Percentiles rank a stretch among this genome's conserved stretches.
Evolutionary conservation across 2,329 filamentous ascomycete species (phyloP).

Genomic region (Botrytis paeoniae): DNA sequence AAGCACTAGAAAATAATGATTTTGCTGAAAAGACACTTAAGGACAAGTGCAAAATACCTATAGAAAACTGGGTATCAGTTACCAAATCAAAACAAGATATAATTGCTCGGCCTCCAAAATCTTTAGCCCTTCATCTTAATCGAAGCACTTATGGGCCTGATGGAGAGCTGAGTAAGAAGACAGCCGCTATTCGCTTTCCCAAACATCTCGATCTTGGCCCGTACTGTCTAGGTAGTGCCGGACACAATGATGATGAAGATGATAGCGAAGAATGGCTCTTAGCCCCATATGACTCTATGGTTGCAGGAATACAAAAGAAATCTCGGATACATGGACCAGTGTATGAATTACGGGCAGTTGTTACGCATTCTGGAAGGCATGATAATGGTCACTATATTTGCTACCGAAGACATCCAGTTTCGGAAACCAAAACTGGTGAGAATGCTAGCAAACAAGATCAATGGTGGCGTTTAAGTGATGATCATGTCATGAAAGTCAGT

Average conservation of each 20-base stretch:
- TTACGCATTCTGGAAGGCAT: slow-evolving; percentile 87
- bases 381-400: slow-evolving; percentile 96
- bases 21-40: slow-evolving; percentile 68
- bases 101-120: slow-evolving; percentile 76
- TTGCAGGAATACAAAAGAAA: slow-evolving; percentile 52
- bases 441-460: slow-evolving; percentile 40
- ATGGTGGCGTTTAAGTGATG: slow-evolving; percentile 93
- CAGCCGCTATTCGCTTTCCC: slow-evolving; percentile 75
- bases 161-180: slow-evolving; percentile 78
- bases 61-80: slow-evolving; percentile 66
- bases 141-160: slow-evolving; percentile 84
- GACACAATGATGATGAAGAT: slow-evolving; percentile 30
- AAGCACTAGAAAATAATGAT: slow-evolving; percentile 73
- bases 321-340: slow-evolving; percentile 56
- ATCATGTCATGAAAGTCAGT: slow-evolving; percentile 71
- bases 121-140: slow-evolving; percentile 84
- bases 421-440: slow-evolving; percentile 31
- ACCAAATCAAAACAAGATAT: slow-evolving; percentile 91
- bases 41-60: slow-evolving; percentile 62
- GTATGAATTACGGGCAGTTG: slow-evolving; percentile 78
- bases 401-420: slow-evolving; percentile 66
- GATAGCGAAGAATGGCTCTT: slow-evolving; percentile 66
- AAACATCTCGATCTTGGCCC: slow-evolving; percentile 68
- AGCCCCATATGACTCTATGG: slow-evolving; percentile 70
- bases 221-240: slow-evolving; percentile 74